These are phyloP conservation scores for Ogataea pignaliae DNA, from an alignment of 805 yeast species.

Conservation along the genomic window DNA sequence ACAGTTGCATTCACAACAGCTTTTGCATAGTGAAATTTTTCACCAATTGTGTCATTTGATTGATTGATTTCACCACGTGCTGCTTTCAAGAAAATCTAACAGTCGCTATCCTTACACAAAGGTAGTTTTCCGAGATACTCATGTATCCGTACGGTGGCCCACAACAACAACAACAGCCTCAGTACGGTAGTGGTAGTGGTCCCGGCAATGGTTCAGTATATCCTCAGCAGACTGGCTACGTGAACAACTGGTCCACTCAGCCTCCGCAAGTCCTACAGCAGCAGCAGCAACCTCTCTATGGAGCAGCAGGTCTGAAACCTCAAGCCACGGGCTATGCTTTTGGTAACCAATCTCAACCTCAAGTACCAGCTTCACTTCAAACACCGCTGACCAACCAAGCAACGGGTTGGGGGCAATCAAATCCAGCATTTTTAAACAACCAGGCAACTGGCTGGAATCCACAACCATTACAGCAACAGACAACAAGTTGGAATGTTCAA, in stretches of 20 bases:
- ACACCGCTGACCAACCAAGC: slow-evolving; percentile 15
- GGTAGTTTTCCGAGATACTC: neutral
- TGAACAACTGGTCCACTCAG: slow-evolving; percentile 18
- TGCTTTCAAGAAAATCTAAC: too few species aligned
- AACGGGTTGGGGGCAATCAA: slow-evolving; percentile 17
- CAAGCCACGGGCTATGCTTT: slow-evolving; percentile 39
- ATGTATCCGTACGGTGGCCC: slow-evolving; percentile 26
- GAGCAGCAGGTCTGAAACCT: slow-evolving; percentile 18
- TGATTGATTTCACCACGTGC: too few species aligned
- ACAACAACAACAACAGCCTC: slow-evolving; percentile 12
- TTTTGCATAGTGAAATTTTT: too few species aligned
- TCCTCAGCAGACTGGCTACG: slow-evolving; percentile 22
- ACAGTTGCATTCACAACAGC: too few species aligned
- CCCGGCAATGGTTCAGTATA: slow-evolving; percentile 7
- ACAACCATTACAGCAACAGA: slow-evolving; percentile 9
- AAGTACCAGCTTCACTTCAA: slow-evolving; percentile 5
- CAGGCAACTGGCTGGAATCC: slow-evolving; percentile 26
- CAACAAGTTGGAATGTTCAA: neutral
- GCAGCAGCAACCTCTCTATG: slow-evolving; percentile 21
- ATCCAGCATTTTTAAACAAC: slow-evolving; percentile 1
- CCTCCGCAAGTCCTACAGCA: slow-evolving; percentile 30
- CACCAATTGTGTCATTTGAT: too few species aligned
- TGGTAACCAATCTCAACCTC: slow-evolving; percentile 22
- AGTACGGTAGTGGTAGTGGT: slow-evolving; percentile 12
- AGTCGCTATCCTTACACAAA: too few species aligned